Evolutionary conservation across 2,329 filamentous ascomycete species (phyloP), one percentile per base, ranked within the genome.

Genomic region (Diplodia corticola): DNA sequence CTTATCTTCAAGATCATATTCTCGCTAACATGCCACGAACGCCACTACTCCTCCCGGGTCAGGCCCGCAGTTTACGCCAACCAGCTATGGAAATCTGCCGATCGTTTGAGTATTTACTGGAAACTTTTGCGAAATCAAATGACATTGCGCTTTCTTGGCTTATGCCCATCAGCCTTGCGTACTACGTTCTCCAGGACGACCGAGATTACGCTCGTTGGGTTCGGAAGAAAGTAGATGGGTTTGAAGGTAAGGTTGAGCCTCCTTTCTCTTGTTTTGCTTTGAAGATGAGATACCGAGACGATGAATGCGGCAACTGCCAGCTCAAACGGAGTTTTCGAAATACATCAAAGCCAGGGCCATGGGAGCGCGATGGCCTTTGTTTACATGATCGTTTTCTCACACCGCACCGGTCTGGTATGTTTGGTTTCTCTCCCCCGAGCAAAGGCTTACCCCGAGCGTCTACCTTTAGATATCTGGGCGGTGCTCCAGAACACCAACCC

Each of bases 101-200:
- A n/a, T 49, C 65, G 17, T 69, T 69, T 50, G 67, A 69, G 33
- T 68, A 61, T 40, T 28, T 67, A 13, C 64, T 69, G 17, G 33
- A 49, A 5, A 54, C 30, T 4, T 57, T 61, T 15, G 15, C 65
- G 7, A 37, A 55, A n/a, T 61, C 44, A 35, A 30, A 53, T 15
- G 61, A 67, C 15, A 64, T 53, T 5, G 57, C 48, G 3, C 66
- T 70, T 7, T 69, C 67, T 30, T 70, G 67, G 63, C 64, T 70
- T 22, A 69, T 70, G 55, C 69, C 68, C n/a, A 53, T 70, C 15
- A 68, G 69, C 12, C 61, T 69, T 13, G 68, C 69, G 3, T 70
- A 65, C 46, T 53, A 65, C 15, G 66, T 69, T 5, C 26, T 70
- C 4, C 63, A 69, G 24, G 40, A 65, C 4, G 69, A 69, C 12